Conservation (phyloP, 768 basidiomycete species). For the Leccinum boreale region DNA sequence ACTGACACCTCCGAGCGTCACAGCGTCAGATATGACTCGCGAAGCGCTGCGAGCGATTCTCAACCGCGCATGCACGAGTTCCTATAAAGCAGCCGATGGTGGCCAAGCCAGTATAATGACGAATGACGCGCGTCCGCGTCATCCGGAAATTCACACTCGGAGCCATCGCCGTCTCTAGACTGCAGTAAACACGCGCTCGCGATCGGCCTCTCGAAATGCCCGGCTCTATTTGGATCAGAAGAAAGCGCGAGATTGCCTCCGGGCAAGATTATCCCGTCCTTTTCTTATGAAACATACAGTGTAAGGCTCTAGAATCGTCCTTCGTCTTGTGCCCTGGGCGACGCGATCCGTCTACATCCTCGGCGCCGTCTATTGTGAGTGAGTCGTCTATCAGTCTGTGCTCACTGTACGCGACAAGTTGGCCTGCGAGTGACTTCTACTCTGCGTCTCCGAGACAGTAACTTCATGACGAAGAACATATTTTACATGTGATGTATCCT, state of each 20-base stretch:
- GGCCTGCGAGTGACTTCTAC: background rate
- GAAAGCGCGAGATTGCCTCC: too few species aligned
- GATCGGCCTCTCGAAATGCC: background rate
- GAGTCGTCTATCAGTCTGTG: background rate
- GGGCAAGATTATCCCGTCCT: too few species aligned
- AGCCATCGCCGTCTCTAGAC: constrained; percentile 21
- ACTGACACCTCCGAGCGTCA: constrained; percentile 69
- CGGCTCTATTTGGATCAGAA: too few species aligned
- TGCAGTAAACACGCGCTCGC: constrained; percentile 49
- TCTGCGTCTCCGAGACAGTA: constrained; percentile 22
- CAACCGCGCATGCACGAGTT: constrained; percentile 73
- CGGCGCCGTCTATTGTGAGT: constrained; percentile 57
- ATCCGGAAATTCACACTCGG: constrained; percentile 71
- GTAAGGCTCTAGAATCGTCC: constrained; percentile 38
- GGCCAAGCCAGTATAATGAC: background rate
- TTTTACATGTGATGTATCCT: constrained; percentile 29
- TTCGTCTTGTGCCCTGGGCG: constrained; percentile 50
- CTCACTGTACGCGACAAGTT: too few species aligned
- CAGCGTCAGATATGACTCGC: constrained; percentile 63
- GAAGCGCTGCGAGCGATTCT: constrained; percentile 67
- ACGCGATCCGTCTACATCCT: constrained; percentile 52
- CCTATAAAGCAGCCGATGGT: constrained; percentile 42
- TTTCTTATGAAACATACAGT: too few species aligned
- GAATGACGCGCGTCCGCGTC: constrained; percentile 66
- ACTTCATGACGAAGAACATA: constrained; percentile 28